A percentile compares a stretch with the other conserved stretches of the same genome.
Evolutionary conservation across 2,329 filamentous ascomycete genomes (phyloP).

Genomic region (Hymenoscyphus occultus): DNA sequence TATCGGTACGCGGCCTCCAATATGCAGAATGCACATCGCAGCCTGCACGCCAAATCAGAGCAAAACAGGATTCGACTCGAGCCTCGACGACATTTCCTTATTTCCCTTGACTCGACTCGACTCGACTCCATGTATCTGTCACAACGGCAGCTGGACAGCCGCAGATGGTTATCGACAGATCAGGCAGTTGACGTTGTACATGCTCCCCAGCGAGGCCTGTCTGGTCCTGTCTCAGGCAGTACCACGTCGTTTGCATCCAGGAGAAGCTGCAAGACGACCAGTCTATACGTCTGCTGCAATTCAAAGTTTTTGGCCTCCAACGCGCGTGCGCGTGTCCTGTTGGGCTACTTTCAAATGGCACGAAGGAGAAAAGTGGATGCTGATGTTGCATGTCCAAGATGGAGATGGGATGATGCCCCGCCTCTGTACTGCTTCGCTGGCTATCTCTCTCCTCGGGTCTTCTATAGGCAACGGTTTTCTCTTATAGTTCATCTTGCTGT

Average conservation of each 20-base stretch:
- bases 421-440: not conserved
- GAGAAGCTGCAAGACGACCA: not conserved
- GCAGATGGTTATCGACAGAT: not conserved
- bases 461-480: not conserved
- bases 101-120: not conserved
- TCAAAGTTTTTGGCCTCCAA: not conserved
- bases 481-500: not conserved
- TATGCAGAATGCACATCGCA: not conserved
- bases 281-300: not conserved
- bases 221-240: not conserved
- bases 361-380: not conserved
- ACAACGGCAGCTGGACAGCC: not conserved
- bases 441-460: not conserved
- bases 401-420: not conserved
- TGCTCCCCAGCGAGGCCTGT: not conserved
- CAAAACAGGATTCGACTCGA: not conserved
- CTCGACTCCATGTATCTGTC: not conserved
- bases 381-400: not conserved
- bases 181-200: not conserved
- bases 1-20: not conserved
- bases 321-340: not conserved
- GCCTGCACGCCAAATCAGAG: not conserved
- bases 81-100: not conserved
- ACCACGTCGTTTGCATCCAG: not conserved
- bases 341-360: not conserved